A percentile compares a stretch with the other conserved stretches of the same genome.
These are phyloP conservation scores for Albugo laibachii DNA, from an alignment of 352 stramenopile genomes.

Conservation along the genomic window DNA sequence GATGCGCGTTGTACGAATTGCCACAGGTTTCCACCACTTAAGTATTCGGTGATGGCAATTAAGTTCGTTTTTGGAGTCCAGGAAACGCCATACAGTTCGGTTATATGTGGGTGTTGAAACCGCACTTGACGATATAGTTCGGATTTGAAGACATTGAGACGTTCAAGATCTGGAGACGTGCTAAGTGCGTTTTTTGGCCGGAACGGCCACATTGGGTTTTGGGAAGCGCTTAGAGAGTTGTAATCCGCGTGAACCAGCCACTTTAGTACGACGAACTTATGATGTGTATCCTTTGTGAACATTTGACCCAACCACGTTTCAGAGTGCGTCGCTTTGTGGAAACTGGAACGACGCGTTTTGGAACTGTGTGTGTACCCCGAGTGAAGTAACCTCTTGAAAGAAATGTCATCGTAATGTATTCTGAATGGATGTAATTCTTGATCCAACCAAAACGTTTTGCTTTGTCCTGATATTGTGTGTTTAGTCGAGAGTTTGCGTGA, in stretches of 20 bases:
- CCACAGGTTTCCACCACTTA: conserved; percentile 39
- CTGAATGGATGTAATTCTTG: neutral
- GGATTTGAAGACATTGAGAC: no score
- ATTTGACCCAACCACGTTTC: neutral
- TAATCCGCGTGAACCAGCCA: no score
- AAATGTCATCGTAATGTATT: neutral
- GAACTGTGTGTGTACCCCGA: neutral
- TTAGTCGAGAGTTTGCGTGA: no score
- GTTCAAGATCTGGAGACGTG: no score
- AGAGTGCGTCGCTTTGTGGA: neutral
- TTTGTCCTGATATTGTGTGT: no score
- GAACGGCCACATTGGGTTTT: no score
- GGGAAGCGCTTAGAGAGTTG: no score
- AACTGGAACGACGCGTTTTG: neutral
- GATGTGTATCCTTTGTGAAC: neutral
- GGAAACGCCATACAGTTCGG: conserved; percentile 58
- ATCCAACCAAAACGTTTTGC: neutral
- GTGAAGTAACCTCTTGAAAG: neutral
- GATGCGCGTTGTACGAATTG: conserved; percentile 20
- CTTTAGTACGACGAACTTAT: no score
- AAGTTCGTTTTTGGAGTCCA: conserved; percentile 32
- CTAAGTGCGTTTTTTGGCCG: no score
- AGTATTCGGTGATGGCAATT: conserved; percentile 52
- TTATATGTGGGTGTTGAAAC: conserved; percentile 52
- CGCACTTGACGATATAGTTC: conserved; percentile 14